A percentile compares a stretch with the other conserved stretches of the same genome.
These are phyloP conservation scores for Xylaria multiplex DNA, from an alignment of 2,329 filamentous ascomycete genomes.

Conservation along the genomic window DNA sequence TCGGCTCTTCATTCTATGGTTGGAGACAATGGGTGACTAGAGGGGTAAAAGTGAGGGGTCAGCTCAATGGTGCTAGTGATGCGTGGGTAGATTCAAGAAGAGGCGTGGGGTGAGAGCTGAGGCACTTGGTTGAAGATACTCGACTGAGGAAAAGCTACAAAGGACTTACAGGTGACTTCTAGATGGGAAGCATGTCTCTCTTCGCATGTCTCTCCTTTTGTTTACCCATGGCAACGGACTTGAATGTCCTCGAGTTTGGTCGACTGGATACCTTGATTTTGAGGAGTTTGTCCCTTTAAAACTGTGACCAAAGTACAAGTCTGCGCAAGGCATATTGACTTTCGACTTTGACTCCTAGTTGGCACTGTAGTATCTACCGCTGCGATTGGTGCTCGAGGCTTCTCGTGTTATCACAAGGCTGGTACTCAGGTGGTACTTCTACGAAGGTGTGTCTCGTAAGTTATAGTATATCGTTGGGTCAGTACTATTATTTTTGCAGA, in stretches of 20 bases:
- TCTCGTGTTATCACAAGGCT: neutral
- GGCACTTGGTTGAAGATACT: neutral
- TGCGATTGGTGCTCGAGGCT: neutral
- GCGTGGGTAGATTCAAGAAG: neutral
- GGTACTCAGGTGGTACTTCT: neutral
- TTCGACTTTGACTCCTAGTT: neutral
- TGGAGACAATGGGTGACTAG: neutral
- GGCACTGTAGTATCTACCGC: neutral
- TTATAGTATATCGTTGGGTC: neutral
- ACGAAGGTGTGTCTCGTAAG: neutral
- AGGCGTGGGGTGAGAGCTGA: too few species aligned
- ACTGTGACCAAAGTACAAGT: slow-evolving; percentile 2
- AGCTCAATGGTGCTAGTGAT: neutral
- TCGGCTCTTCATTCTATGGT: neutral
- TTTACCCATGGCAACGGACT: slow-evolving; percentile 3
- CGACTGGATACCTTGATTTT: slow-evolving; percentile 2
- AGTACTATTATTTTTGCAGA: neutral
- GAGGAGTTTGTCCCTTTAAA: slow-evolving; percentile 4
- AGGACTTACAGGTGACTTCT: slow-evolving; percentile 18
- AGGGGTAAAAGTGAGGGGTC: neutral
- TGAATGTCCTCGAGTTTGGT: slow-evolving; percentile 18
- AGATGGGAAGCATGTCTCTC: slow-evolving; percentile 8
- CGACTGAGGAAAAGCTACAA: neutral
- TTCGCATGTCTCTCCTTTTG: slow-evolving; percentile 6
- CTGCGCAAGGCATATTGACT: neutral